These are phyloP conservation scores for Talaromyces atroroseus DNA, from an alignment of 2,329 filamentous ascomycete genomes.

Conservation along the genomic window DNA sequence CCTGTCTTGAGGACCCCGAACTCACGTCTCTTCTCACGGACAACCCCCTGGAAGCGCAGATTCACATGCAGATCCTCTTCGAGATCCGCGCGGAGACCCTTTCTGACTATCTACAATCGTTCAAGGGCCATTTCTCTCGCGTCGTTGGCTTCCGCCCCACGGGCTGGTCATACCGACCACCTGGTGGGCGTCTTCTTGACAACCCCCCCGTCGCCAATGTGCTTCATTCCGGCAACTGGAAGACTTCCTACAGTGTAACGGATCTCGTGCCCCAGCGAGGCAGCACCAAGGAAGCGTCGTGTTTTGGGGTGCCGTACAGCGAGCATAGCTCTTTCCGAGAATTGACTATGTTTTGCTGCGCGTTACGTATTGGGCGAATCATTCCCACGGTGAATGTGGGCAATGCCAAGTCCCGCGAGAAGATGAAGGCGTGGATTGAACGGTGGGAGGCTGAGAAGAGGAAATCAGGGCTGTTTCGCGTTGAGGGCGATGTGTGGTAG, in stretches of 20 bases:
- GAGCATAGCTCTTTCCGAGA: slow-evolving; percentile 96
- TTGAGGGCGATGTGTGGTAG: slow-evolving; percentile 32
- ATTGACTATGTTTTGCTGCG: slow-evolving; percentile 87
- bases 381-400: slow-evolving; percentile 92
- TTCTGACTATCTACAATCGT: slow-evolving; percentile 76
- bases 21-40: slow-evolving; percentile 70
- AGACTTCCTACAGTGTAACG: slow-evolving; percentile 61
- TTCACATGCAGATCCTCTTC: slow-evolving; percentile 96
- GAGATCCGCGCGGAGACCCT: slow-evolving; percentile 88
- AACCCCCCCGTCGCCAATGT: slow-evolving; percentile 61
- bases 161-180: slow-evolving; percentile 87
- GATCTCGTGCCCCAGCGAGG: slow-evolving; percentile 79
- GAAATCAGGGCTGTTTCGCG: slow-evolving; percentile 55
- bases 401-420: slow-evolving; percentile 56
- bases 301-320: slow-evolving; percentile 90
- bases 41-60: slow-evolving; percentile 78
- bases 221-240: slow-evolving; percentile 66
- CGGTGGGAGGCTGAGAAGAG: slow-evolving; percentile 58
- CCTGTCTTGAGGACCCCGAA: slow-evolving; percentile 79
- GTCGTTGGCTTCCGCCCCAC: slow-evolving; percentile 88
- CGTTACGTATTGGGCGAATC: slow-evolving; percentile 77
- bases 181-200: slow-evolving; percentile 57
- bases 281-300: slow-evolving; percentile 73
- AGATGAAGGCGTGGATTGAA: slow-evolving; percentile 63
- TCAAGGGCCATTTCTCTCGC: slow-evolving; percentile 75